A percentile compares a stretch with the other conserved stretches of the same genome.
Evolutionary conservation across 345 rosid species (phyloP).

Genomic region (Psidium guajava): DNA sequence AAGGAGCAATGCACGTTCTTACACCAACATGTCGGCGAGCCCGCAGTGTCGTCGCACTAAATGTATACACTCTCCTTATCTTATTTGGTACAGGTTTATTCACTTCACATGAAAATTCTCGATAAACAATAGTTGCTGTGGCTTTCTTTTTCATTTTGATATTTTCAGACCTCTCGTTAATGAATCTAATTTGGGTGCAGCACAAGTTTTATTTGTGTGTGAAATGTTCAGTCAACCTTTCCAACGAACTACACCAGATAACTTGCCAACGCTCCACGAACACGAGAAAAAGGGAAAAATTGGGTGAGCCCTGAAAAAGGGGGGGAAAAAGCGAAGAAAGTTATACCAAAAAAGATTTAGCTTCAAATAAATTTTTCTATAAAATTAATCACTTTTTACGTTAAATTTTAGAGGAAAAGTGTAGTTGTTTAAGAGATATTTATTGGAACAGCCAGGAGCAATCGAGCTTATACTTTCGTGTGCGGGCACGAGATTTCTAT

Average conservation of each 20-base stretch:
- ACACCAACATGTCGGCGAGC: background rate
- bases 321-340: background rate
- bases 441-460: too few relatives aligned
- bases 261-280: background rate
- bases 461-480: background rate
- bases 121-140: background rate
- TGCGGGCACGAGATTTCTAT: background rate
- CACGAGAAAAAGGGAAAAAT: fast-evolving
- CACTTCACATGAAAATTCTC: background rate
- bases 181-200: background rate
- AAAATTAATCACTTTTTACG: background rate
- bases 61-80: background rate
- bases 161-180: background rate
- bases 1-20: background rate
- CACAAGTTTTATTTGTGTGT: background rate
- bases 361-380: background rate
- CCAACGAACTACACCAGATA: background rate
- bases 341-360: background rate
- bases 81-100: background rate
- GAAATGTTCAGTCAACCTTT: background rate
- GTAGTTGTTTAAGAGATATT: too few relatives aligned
- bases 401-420: background rate
- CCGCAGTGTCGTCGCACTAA: background rate
- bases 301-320: background rate
- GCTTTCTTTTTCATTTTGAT: background rate